Evolutionary conservation across 495 filamentous ascomycete genomes (phyloP), one percentile per base, ranked within the genome.

Genomic region (Tuber aestivum): DNA sequence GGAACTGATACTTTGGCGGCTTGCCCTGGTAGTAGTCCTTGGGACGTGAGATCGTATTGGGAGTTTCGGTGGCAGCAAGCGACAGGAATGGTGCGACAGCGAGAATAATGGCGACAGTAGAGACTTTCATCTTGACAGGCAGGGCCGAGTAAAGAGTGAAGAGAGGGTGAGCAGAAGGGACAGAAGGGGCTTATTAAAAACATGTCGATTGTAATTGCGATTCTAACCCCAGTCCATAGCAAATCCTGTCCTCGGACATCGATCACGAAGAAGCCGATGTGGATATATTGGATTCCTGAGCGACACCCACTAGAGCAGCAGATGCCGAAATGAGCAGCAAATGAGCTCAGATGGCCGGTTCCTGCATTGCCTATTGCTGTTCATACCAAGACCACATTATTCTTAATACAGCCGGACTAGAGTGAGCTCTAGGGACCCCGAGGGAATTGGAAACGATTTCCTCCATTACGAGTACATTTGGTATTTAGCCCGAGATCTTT

Each of bases 1-100:
- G 79, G 70, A 74, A 77, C 8, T 48, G 38, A 21, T 74, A 48
- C 35, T 74, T 72, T 18, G 69, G 72, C 20, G 76, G 72, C 12
- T 72, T 73, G 5, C 69, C 45, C 0, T 69, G 76, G 48, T 71
- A 68, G 48, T 77, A 77, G 69, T 50, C 37, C 3, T 74, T 68
- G 38, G 74, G 69, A 40, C n/a, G 68, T 16, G 45, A 48, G 18
- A 16, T 16, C 21, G 45, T 6, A 6, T 48, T 16, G 45, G 3
- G 0, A 23, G 20, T 23, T 1, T 23, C 21, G 6, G 20, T 48
- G 20, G 20, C 45, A 48, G 21, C 45, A 21, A 48, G 45, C 20
- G 45, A 23, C 12, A 48, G 45, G 21, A 18, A 48, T 23, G 45
- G 12, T 48, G 20, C 38, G 3, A 40, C 4, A 23, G 20, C 20